A percentile compares a stretch with the other conserved stretches of the same genome.
Evolutionary conservation across 2,329 filamentous ascomycete species (phyloP).

Genomic region (Fusarium drepaniforme): DNA sequence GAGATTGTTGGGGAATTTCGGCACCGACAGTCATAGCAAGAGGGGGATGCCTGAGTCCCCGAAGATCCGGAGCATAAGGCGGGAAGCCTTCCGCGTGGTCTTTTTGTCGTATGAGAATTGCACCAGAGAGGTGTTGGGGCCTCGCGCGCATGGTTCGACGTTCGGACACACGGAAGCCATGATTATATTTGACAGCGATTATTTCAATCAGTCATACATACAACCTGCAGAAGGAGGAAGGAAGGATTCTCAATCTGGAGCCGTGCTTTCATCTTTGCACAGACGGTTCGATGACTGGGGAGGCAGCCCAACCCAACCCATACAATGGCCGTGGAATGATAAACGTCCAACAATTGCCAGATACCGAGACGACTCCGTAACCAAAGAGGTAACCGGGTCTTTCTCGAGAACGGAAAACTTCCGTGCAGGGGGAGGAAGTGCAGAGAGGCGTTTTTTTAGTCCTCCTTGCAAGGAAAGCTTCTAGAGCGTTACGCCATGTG

Average conservation of each 20-base stretch:
- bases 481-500: conserved; percentile 3
- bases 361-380: conserved; percentile 30
- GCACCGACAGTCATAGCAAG: not conserved
- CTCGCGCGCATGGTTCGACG: not conserved
- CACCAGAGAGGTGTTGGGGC: not conserved
- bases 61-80: not conserved
- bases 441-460: conserved; percentile 2
- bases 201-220: not conserved
- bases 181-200: not conserved
- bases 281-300: not conserved
- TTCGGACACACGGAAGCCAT: not conserved
- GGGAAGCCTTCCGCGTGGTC: not conserved
- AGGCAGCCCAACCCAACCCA: not conserved
- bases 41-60: not conserved
- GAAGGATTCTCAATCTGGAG: not conserved
- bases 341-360: not conserved
- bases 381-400: not conserved
- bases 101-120: conserved; percentile 1
- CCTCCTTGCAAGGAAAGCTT: conserved; percentile 1
- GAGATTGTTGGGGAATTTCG: not conserved
- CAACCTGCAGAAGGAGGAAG: not conserved
- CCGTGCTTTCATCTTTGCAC: not conserved
- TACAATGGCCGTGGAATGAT: conserved; percentile 6
- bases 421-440: not conserved
- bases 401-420: not conserved